Base-by-base conservation (phyloP, 2,329 filamentous ascomycete genomes). In the Arthrobotrys sinensis region DNA sequence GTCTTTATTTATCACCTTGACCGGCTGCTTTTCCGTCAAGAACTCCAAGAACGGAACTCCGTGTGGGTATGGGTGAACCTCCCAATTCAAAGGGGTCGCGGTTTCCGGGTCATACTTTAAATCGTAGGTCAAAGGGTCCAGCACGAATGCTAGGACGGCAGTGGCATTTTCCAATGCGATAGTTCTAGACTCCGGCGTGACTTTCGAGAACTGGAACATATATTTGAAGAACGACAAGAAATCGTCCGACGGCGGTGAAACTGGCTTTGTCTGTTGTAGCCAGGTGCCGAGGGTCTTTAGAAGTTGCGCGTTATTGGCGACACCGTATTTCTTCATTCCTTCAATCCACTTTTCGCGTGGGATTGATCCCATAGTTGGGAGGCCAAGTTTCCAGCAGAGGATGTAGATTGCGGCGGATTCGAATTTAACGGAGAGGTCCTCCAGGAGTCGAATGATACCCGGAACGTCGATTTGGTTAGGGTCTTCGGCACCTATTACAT, bases 1-100 rank as follows among this genome's bases (percentile, higher is more conserved):
- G 50, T 82, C 81, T 57, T 80, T 81, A n/a, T 81, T 82, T 38
- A 82, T 80, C 40, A 81, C 81, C 52, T 80, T 80, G 8, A 81
- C 80, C 19, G 81, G 78, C 34, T 70, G 75, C 24, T 79, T 80
- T 24, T 80, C 72, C 38, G 72, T 67, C 50, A 82, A 72, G 52
- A 80, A 82, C 28, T 81, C 79, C 32, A 81, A 52, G 55, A 82
- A 82, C 3, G 81, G 76, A 11, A 69, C 53, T 8, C 75, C 69
- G 34, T 82, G 81, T 3, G 81, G 80, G 65, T 78, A 78, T 4
- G 75, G 75, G 16, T 78, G 75, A 4, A 72, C 53, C n/a, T 78
- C 75, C 5, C 67, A n/a, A 12, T 36, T 60, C 16, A 78, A 16
- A 0, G 67, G 34, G 8, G 19, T 36, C 2, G 67, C 62, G 3